A percentile compares a stretch with the other conserved stretches of the same genome.
Evolutionary conservation across 2,329 filamentous ascomycete genomes (phyloP).

Genomic region (Hymenotorrendiella dingleyae): DNA sequence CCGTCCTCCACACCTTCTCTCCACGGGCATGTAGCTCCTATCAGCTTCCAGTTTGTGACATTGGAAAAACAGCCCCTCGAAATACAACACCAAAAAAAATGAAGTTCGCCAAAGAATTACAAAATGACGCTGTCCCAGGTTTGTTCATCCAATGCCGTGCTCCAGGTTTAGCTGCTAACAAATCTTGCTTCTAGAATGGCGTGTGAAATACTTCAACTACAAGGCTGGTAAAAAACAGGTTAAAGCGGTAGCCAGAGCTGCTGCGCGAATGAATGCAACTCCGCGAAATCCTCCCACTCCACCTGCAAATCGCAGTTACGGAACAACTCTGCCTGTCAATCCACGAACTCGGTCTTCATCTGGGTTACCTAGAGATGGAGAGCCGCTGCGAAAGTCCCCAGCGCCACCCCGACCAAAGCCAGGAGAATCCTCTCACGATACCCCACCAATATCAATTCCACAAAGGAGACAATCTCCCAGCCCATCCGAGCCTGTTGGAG

Average conservation of each 20-base stretch:
- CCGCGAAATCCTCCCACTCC: slow-evolving; percentile 31
- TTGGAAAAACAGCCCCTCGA: too few relatives aligned
- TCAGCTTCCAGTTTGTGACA: too few relatives aligned
- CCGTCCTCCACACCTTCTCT: too few relatives aligned
- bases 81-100: too few relatives aligned
- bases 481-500: slow-evolving; percentile 12
- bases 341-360: slow-evolving; percentile 6
- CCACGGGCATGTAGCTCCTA: too few relatives aligned
- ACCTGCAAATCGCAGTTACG: slow-evolving; percentile 17
- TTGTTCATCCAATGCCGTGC: slow-evolving; percentile 20
- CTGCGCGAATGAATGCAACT: slow-evolving; percentile 54
- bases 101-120: slow-evolving; percentile 73
- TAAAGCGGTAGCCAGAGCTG: slow-evolving; percentile 71
- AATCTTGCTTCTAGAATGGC: slow-evolving; percentile 62
- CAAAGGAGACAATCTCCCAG: slow-evolving; percentile 2
- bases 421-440: too few relatives aligned
- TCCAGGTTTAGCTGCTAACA: neutral
- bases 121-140: slow-evolving; percentile 82
- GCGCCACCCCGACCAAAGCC: slow-evolving; percentile 1
- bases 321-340: slow-evolving; percentile 17
- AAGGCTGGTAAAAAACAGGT: slow-evolving; percentile 93
- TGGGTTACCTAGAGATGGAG: too few relatives aligned
- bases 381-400: too few relatives aligned
- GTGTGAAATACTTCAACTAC: slow-evolving; percentile 90
- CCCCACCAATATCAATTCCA: too few relatives aligned